Base-by-base conservation (phyloP, 169 alveolate species). In the Miamiensis avidus region DNA sequence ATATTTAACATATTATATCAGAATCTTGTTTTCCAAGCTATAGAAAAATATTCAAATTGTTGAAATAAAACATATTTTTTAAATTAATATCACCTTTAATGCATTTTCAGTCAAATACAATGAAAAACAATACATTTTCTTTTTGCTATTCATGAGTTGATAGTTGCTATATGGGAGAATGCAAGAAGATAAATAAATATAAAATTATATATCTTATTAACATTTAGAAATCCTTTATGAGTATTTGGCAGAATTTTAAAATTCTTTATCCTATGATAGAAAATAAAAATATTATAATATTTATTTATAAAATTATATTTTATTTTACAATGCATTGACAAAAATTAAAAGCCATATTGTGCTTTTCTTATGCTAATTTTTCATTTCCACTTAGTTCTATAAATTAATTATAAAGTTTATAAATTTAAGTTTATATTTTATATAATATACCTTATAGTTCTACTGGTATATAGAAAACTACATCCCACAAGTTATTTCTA, bases 381-480 rank as follows among this genome's bases (percentile, higher is more conserved):
- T 49, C 4, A 49, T 11, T 11, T 49, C 20, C 69, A 49, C 20
- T 11, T 49, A 11, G 20, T 11, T 11, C 20, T 11, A 49, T 20
- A 11, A 11, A 49, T 49, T 11, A 11, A 11, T 11, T 49, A 49
- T 49, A 49, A 11, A 49, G 4, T 49, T 49, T 49, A n/a, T n/a
- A n/a, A n/a, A n/a, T n/a, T n/a, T n/a, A n/a, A n/a, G n/a, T n/a
- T n/a, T n/a, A n/a, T n/a, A n/a, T n/a, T n/a, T n/a, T n/a, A n/a
- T n/a, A n/a, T n/a, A n/a, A n/a, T n/a, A n/a, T n/a, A n/a, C n/a
- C 20, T 49, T 49, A 4, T 49, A 49, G 88, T 28, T 76, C 65
- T 65, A 75, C 90, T 27, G 90, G 94, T 32, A 89, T 78, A 78
- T 89, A 86, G 74, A 92, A 92, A 25, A 93, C 75, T 49, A 86